phyloP scores from a whole-genome alignment of 345 rosid genomes.

The Microcos paniculata region DNA sequence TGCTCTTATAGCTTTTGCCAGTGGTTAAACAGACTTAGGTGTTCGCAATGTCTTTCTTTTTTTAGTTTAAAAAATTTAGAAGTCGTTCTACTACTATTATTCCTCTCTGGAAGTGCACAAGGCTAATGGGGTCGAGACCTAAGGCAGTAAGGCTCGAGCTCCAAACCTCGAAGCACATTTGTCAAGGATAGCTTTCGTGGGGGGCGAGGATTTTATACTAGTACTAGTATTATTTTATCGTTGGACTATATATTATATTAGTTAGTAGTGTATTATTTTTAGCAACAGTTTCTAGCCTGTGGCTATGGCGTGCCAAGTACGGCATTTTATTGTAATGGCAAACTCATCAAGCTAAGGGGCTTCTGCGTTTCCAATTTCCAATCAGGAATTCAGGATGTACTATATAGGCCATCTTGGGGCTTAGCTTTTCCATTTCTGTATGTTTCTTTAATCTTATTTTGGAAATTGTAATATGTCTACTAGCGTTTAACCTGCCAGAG shows the following conservation, averaged over 20 bases:
- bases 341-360: background rate
- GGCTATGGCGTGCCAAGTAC: conserved; percentile 9
- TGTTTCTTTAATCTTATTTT: background rate
- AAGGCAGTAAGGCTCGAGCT: conserved; percentile 39
- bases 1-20: background rate
- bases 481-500: conserved; percentile 6
- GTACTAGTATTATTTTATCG: background rate
- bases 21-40: background rate
- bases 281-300: background rate
- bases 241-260: background rate
- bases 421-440: background rate
- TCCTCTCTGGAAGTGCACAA: conserved; percentile 6
- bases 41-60: background rate
- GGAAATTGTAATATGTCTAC: conserved; percentile 11
- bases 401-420: background rate
- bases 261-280: background rate
- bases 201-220: background rate
- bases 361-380: background rate
- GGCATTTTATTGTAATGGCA: background rate
- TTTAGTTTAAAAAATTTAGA: background rate
- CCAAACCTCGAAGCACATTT: conserved; percentile 31
- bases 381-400: too few species aligned
- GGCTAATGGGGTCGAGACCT: conserved; percentile 17
- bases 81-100: background rate
- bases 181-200: conserved; percentile 22